These are phyloP conservation scores for Arabidopsis thaliana DNA, from an alignment of 345 rosid genomes.

Conservation along the genomic window TAIR10.1 NC_003075.7:2234501-2235000, in stretches of 20 bases:
- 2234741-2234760: constrained; percentile 16
- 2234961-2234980: neutral
- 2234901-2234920: neutral
- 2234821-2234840: constrained; percentile 10
- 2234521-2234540: constrained; percentile 43
- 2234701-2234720: neutral
- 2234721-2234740: constrained; percentile 12
- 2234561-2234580: constrained; percentile 41
- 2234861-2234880: neutral
- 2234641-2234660: constrained; percentile 24
- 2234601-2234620: constrained; percentile 17
- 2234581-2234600: constrained; percentile 28
- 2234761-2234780: constrained; percentile 31
- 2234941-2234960: neutral
- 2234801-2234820: neutral
- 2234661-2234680: constrained; percentile 51
- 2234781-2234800: neutral
- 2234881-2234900: neutral
- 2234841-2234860: neutral
- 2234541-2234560: constrained; percentile 34
- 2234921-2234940: neutral
- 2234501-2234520: constrained; percentile 34
- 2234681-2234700: constrained; percentile 45
- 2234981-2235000: neutral
- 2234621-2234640: constrained; percentile 19